Percentiles rank a stretch among this genome's conserved stretches.
phyloP scores from a whole-genome alignment of 2,329 filamentous ascomycete species.

The Colletotrichum sp. region DNA sequence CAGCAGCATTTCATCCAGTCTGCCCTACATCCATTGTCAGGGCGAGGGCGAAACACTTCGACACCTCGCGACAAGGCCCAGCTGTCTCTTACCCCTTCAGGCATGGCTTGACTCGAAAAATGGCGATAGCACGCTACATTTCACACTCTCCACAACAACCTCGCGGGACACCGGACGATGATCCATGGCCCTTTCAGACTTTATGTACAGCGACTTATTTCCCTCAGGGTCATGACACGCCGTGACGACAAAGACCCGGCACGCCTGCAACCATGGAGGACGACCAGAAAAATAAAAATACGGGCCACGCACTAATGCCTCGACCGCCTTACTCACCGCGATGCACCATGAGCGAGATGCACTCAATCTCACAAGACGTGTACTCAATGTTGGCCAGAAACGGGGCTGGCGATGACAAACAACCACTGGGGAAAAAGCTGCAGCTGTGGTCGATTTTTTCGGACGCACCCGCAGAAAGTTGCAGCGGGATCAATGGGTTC shows the following conservation, averaged over 20 bases:
- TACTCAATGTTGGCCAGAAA: background rate
- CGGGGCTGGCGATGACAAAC: background rate
- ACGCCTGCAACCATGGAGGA: background rate
- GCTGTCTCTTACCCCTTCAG: conserved; percentile 3
- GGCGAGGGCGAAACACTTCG: conserved; percentile 15
- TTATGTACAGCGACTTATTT: conserved; percentile 7
- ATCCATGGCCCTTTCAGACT: conserved; percentile 18
- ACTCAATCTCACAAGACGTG: background rate
- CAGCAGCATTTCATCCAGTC: background rate
- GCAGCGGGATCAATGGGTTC: background rate
- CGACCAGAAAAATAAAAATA: background rate
- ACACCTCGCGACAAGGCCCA: conserved; percentile 11
- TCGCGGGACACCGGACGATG: conserved; percentile 12
- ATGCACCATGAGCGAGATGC: background rate
- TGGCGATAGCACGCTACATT: conserved; percentile 12
- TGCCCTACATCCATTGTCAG: background rate
- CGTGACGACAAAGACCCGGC: background rate
- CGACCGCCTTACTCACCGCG: background rate
- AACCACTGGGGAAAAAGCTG: background rate
- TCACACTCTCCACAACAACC: background rate
- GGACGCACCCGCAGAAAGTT: background rate
- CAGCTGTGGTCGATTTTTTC: background rate
- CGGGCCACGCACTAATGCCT: background rate
- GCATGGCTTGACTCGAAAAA: conserved; percentile 21
- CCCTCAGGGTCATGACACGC: background rate